Conservation (phyloP, 2,329 filamentous ascomycete species). For the Lasiodiplodia citricola region DNA sequence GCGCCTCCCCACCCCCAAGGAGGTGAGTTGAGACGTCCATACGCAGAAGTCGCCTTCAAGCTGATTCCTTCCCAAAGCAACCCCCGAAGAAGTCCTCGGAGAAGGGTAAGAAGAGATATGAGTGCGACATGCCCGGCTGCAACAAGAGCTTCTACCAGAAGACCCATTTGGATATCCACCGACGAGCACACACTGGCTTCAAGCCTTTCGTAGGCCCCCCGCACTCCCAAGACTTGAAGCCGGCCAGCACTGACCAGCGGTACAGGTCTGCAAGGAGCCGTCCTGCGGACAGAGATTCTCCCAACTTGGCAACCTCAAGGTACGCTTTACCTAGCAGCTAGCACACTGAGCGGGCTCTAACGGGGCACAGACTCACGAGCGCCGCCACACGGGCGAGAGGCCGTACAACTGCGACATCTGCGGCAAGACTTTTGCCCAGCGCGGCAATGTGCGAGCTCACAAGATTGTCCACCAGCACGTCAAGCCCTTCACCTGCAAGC, state of each 20-base stretch:
- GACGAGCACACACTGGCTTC: conserved; percentile 83
- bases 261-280: conserved; percentile 68
- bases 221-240: not conserved
- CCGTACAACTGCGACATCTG: conserved; percentile 82
- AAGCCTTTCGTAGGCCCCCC: conserved; percentile 79
- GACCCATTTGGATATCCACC: conserved; percentile 91
- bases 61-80: conserved; percentile 9
- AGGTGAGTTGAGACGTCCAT: conserved; percentile 29
- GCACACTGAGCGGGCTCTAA: not conserved
- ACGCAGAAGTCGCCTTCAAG: not conserved
- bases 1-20: conserved; percentile 39
- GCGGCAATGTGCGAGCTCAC: conserved; percentile 84
- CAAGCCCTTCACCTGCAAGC: conserved; percentile 80
- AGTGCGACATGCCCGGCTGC: conserved; percentile 76
- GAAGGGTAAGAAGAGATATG: conserved; percentile 68
- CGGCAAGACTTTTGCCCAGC: conserved; percentile 81
- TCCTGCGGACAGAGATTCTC: conserved; percentile 82
- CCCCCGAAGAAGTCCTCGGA: conserved; percentile 35
- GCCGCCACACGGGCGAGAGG: conserved; percentile 84
- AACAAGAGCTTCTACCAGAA: conserved; percentile 86
- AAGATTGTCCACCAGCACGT: conserved; percentile 77
- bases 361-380: conserved; percentile 73
- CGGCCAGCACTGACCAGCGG: conserved; percentile 28
- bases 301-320: conserved; percentile 88
- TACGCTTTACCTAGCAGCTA: conserved; percentile 45